Base-by-base conservation (phyloP, 768 basidiomycete genomes). In the Clavulina sp. region DNA sequence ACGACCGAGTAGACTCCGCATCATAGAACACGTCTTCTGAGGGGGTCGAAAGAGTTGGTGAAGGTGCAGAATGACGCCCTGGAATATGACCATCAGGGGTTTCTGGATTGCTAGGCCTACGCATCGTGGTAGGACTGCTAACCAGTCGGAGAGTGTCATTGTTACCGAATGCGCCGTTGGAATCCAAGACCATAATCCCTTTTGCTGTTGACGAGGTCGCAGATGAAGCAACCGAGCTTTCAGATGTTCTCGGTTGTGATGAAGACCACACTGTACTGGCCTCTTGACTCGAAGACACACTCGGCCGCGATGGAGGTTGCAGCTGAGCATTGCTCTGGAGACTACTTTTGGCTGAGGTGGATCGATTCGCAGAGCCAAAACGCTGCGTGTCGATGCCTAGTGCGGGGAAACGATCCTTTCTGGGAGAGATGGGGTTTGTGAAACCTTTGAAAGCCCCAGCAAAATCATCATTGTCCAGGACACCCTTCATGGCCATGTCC, bases 381-480 rank as follows among this genome's bases (percentile, higher is more conserved):
- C 34, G 7, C 19, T 19, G 34, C 34, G 19, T 38, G 34, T 7
- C 9, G 34, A 38, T 19, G 19, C 19, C 34, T 7, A 19, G 9
- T 38, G 31, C 32, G 26, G 7, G 26, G 32, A 30, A 16, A 38
- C 34, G 34, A 5, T 71, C 71, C 54, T 74, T 72, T 34, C 70
- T 64, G 50, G 80, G 73, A 3, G 73, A 74, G 6, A 76, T 75
- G 4, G 81, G 81, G 62, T 83, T 79, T 54, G 66, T 70, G 41
- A 86, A 73, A 61, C 80, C 82, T 64, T 76, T 73, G 65, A 88
- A 80, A 54, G 85, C 78, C 57, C 72, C 74, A 31, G 26, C 32
- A 33, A 49, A 49, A 28, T 49, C 48, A 49, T 33, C 31, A 24
- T 29, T 52, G 30, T 13, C 32, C 47, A 86, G 66, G 56, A 86